phyloP scores from a whole-genome alignment of 345 rosid species.

The Excoecaria cochinchinensis region DNA sequence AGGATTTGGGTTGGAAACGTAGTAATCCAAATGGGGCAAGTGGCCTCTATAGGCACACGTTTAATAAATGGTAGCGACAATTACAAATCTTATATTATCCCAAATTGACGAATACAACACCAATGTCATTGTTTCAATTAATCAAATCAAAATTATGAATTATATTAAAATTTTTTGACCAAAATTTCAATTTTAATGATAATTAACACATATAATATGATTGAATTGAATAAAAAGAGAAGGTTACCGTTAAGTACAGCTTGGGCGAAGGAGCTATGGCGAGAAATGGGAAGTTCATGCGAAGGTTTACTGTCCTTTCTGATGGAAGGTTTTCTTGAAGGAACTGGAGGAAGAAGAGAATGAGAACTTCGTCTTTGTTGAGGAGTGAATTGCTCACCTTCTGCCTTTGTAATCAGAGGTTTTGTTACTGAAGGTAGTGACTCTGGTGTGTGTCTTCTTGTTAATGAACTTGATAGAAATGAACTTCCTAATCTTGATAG shows the following conservation, averaged over 20 bases:
- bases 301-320: conserved; percentile 39
- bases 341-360: conserved; percentile 43
- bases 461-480: conserved; percentile 53
- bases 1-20: too few relatives aligned
- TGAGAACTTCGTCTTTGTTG: conserved; percentile 47
- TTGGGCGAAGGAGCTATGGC: conserved; percentile 71
- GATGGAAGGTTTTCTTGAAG: conserved; percentile 41
- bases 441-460: conserved; percentile 68
- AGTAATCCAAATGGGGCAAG: too few relatives aligned
- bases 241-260: conserved; percentile 77
- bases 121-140: too few relatives aligned
- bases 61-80: too few relatives aligned
- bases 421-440: conserved; percentile 42
- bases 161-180: too few relatives aligned
- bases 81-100: too few relatives aligned
- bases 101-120: too few relatives aligned
- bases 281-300: conserved; percentile 53
- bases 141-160: too few relatives aligned
- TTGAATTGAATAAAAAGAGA: background rate
- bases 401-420: conserved; percentile 52
- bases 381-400: conserved; percentile 32
- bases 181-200: too few relatives aligned
- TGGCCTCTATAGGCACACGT: too few relatives aligned
- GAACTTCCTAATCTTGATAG: conserved; percentile 64
- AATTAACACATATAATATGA: too few relatives aligned